Evolutionary conservation across 306 rosid genomes (phyloP), one percentile per base, ranked within the genome.

Genomic region (Canavalia gladiata): DNA sequence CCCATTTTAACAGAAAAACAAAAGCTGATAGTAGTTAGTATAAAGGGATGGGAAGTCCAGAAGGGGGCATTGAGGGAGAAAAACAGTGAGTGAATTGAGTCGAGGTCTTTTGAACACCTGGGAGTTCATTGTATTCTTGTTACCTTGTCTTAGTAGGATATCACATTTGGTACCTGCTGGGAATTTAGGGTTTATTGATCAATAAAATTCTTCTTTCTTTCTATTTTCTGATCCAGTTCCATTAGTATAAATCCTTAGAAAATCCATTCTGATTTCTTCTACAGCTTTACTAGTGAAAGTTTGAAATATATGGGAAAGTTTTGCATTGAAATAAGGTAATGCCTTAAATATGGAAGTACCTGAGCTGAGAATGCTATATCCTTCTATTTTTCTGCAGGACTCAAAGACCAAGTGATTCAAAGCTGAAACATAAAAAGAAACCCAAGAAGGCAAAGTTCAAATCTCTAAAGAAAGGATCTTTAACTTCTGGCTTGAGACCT

Each of bases 381-480:
- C 65, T 85, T 25, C 25, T 39, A 51, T 76, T 85, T 12, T 54
- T 47, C 25, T 2, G 66, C 94, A 92, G 97, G 89, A 83, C 76
- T 83, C 94, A 59, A 62, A 75, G 78, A 33, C 84, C 88, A 29
- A 83, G 87, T 85, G 93, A 86, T 84, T 87, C 83, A 2, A 95
- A 89, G 86, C 93, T 90, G 18, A 95, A 87, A 91, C 76, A 93
- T 66, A 95, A 91, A 83, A 95, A 90, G 97, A 95, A 95, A 86
- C 78, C 90, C 2, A 95, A 95, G 93, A 95, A 93, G 76, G 82
- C 94, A 39, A 95, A 95, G 90, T 95, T 91, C 84, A 95, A 95
- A 82, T 93, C 99, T 68, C 81, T 95, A 81, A 95, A 95, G 90
- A 93, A 91, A 81, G 91, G 92, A 64, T 89, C 99, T 75, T 79